Evolutionary conservation across 345 rosid genomes (phyloP).

Genomic region (Clarkia xantiana): DNA sequence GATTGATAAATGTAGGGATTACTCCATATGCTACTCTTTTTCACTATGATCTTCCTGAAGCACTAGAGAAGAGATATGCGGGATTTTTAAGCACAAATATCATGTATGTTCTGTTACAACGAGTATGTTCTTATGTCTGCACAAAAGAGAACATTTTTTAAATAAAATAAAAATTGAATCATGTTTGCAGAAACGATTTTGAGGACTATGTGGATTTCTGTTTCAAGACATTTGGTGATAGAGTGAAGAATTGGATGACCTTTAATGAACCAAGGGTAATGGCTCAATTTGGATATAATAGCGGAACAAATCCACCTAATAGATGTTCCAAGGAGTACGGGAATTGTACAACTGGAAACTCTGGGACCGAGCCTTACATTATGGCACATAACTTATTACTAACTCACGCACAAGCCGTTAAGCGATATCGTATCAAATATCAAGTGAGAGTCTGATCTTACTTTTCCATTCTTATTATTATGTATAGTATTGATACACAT

Average conservation of each 20-base stretch:
- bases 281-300: slow-evolving; percentile 48
- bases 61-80: slow-evolving; percentile 27
- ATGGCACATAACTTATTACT: slow-evolving; percentile 41
- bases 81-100: slow-evolving; percentile 25
- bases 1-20: slow-evolving; percentile 29
- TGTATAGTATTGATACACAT: too few relatives aligned
- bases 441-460: slow-evolving; percentile 12
- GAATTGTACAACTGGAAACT: slow-evolving; percentile 38
- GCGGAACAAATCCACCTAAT: slow-evolving; percentile 35
- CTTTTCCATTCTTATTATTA: background rate
- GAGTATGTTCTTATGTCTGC: too few relatives aligned
- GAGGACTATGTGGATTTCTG: slow-evolving; percentile 51
- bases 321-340: slow-evolving; percentile 44
- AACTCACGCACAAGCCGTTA: slow-evolving; percentile 42
- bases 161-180: background rate
- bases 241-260: slow-evolving; percentile 61
- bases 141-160: too few relatives aligned
- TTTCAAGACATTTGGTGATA: slow-evolving; percentile 46
- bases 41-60: slow-evolving; percentile 43
- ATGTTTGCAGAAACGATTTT: slow-evolving; percentile 35
- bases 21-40: slow-evolving; percentile 44
- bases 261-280: slow-evolving; percentile 49
- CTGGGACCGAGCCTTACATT: slow-evolving; percentile 49
- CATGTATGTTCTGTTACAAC: slow-evolving; percentile 17
- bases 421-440: slow-evolving; percentile 39